Evolutionary conservation across 2,329 filamentous ascomycete genomes (phyloP).

Genomic region (Fusarium temperatum): DNA sequence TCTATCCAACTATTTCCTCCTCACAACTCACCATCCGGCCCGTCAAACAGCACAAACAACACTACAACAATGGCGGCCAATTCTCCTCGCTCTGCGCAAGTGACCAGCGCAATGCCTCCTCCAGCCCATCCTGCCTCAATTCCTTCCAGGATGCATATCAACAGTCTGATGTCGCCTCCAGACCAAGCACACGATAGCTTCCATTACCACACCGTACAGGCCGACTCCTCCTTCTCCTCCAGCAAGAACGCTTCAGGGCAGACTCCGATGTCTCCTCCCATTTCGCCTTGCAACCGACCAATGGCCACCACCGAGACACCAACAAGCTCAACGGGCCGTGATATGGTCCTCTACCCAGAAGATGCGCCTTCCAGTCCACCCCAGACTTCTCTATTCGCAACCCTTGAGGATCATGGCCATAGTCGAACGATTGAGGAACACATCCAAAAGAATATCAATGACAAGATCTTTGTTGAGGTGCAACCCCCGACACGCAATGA

Average conservation of each 20-base stretch:
- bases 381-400: conserved; percentile 61
- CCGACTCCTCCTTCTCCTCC: conserved; percentile 14
- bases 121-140: conserved; percentile 39
- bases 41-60: conserved; percentile 26
- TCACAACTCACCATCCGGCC: conserved; percentile 18
- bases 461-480: conserved; percentile 53
- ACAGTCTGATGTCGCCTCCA: conserved; percentile 70
- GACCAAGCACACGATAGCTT: conserved; percentile 66
- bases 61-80: conserved; percentile 41
- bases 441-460: conserved; percentile 25
- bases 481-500: conserved; percentile 61
- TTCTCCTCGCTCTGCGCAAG: conserved; percentile 31
- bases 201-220: conserved; percentile 33
- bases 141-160: conserved; percentile 57
- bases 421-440: conserved; percentile 46
- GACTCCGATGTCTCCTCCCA: conserved; percentile 63
- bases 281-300: conserved; percentile 59
- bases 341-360: conserved; percentile 68
- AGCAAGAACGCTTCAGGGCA: conserved; percentile 43
- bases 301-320: conserved; percentile 47
- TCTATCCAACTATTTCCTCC: conserved; percentile 15
- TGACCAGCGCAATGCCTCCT: conserved; percentile 43
- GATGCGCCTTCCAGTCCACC: conserved; percentile 52
- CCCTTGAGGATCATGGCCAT: conserved; percentile 43
- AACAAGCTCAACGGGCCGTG: conserved; percentile 49